Evolutionary conservation across 2,329 filamentous ascomycete genomes (phyloP).

Genomic region (Ceratocystis eucalypticola): DNA sequence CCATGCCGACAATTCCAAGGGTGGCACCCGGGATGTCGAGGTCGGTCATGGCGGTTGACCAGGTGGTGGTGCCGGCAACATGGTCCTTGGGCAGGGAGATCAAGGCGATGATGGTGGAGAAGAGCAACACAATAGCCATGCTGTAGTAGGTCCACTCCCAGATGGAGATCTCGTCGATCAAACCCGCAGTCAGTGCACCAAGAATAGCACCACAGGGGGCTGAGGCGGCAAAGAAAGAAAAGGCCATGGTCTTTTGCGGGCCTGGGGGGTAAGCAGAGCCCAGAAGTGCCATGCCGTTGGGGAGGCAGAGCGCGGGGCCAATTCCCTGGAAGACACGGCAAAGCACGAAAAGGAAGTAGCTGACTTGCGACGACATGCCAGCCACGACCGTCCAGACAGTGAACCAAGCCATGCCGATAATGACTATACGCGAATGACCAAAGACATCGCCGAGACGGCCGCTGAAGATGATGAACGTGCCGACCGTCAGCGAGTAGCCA

Average conservation of each 20-base stretch:
- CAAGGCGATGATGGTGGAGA: slow-evolving; percentile 25
- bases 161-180: slow-evolving; percentile 30
- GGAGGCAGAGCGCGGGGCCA: slow-evolving; percentile 48
- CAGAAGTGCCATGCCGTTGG: slow-evolving; percentile 50
- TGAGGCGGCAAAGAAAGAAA: slow-evolving; percentile 37
- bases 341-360: slow-evolving; percentile 29
- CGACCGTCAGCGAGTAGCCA: slow-evolving; percentile 41
- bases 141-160: slow-evolving; percentile 39
- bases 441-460: slow-evolving; percentile 45
- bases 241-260: slow-evolving; percentile 45
- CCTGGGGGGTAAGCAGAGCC: slow-evolving; percentile 45
- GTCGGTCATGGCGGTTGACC: slow-evolving; percentile 4
- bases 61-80: not conserved
- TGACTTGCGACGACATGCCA: slow-evolving; percentile 33
- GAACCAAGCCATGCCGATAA: slow-evolving; percentile 43
- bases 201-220: slow-evolving; percentile 35
- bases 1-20: slow-evolving; percentile 39
- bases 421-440: slow-evolving; percentile 42
- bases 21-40: slow-evolving; percentile 31
- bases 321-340: slow-evolving; percentile 45
- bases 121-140: slow-evolving; percentile 25
- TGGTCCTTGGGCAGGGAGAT: slow-evolving; percentile 27
- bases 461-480: slow-evolving; percentile 44
- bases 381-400: slow-evolving; percentile 38
- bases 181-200: slow-evolving; percentile 30